Conservation (phyloP, 192 early-diverging fungal species). For the Backusella circina region DNA sequence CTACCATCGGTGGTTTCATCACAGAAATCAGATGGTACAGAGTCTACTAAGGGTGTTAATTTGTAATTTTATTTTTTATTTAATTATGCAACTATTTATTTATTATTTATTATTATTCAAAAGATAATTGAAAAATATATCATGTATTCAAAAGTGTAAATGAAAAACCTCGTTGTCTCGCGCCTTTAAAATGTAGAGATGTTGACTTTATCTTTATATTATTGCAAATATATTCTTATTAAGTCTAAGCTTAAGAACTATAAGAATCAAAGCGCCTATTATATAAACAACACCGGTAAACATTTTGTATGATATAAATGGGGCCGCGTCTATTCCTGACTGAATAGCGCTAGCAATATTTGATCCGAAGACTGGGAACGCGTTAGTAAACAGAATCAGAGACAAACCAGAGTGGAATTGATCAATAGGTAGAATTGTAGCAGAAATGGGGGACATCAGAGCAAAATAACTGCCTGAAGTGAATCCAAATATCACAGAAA, state of each 20-base stretch:
- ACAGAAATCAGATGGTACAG: neutral
- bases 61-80: neutral
- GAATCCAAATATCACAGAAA: constrained; percentile 29
- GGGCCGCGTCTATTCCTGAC: constrained; percentile 16
- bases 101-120: neutral
- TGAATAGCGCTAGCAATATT: constrained; percentile 33
- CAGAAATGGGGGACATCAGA: constrained; percentile 27
- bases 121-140: neutral
- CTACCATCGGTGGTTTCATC: neutral
- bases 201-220: neutral
- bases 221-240: constrained; percentile 13
- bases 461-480: constrained; percentile 33
- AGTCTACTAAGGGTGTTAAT: neutral
- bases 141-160: neutral
- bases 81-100: neutral
- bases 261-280: neutral
- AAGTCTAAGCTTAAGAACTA: constrained; percentile 15
- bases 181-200: neutral
- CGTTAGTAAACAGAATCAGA: constrained; percentile 17
- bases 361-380: constrained; percentile 26
- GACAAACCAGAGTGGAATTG: constrained; percentile 25
- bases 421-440: constrained; percentile 13
- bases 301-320: constrained; percentile 38
- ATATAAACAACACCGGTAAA: constrained; percentile 30
- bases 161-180: too few species aligned